phyloP scores from a whole-genome alignment of 2,329 filamentous ascomycete genomes.

The Thielaviopsis euricoi region DNA sequence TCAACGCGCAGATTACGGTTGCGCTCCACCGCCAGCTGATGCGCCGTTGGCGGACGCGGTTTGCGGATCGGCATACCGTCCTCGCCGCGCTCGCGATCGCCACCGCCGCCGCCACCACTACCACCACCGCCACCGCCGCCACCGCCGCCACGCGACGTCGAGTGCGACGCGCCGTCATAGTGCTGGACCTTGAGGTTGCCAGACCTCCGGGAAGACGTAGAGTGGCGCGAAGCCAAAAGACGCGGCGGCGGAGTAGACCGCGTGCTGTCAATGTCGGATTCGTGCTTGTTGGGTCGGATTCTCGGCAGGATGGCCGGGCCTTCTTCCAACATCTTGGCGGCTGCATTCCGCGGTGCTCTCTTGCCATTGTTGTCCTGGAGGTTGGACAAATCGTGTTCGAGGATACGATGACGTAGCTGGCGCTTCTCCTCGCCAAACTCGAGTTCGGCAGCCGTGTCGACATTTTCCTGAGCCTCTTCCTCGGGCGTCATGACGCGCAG shows the following conservation, averaged over 20 bases:
- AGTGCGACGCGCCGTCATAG: not conserved
- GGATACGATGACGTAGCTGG: constrained; percentile 56
- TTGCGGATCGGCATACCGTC: constrained; percentile 38
- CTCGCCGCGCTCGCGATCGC: constrained; percentile 25
- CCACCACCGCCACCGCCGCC: constrained; percentile 13
- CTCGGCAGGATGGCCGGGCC: constrained; percentile 43
- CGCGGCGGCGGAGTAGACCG: constrained; percentile 24
- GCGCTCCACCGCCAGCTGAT: constrained; percentile 65
- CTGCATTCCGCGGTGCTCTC: constrained; percentile 26
- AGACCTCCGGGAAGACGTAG: not conserved
- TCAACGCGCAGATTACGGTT: constrained; percentile 68
- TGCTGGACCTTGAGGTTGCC: not conserved
- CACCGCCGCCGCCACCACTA: constrained; percentile 24
- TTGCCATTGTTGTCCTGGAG: constrained; percentile 45
- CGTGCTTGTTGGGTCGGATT: constrained; percentile 46
- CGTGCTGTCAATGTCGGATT: constrained; percentile 29
- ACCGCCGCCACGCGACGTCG: not conserved
- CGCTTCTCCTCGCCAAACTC: constrained; percentile 58
- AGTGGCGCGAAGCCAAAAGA: constrained; percentile 3
- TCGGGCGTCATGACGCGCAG: constrained; percentile 50
- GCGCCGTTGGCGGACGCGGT: constrained; percentile 60
- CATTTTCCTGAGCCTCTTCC: constrained; percentile 52
- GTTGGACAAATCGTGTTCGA: constrained; percentile 58
- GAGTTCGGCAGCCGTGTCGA: constrained; percentile 53
- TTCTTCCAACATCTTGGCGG: constrained; percentile 29